These are phyloP conservation scores for Globisporangium lucens DNA, from an alignment of 352 stramenopile genomes.

Conservation along the genomic window DNA sequence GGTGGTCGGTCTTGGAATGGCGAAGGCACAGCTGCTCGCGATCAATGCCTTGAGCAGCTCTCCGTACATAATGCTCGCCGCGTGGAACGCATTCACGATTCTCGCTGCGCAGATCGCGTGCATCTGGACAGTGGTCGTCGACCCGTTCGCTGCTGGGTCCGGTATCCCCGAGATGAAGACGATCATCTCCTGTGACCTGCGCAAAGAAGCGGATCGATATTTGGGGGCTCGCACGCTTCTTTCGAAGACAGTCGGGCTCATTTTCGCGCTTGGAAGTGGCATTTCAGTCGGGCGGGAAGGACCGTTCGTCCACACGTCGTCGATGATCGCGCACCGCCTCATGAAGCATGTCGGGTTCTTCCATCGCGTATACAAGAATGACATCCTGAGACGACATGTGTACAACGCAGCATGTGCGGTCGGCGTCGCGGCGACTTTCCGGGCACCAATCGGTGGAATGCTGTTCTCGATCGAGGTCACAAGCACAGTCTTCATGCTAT, in stretches of 20 bases:
- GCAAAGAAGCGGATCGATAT: slow-evolving; percentile 43
- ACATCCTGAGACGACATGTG: slow-evolving; percentile 76
- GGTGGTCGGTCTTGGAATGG: slow-evolving; percentile 19
- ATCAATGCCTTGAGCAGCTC: slow-evolving; percentile 18
- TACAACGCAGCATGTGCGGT: slow-evolving; percentile 87
- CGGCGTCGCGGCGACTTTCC: slow-evolving; percentile 87
- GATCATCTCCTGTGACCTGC: slow-evolving; percentile 64
- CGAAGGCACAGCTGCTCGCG: slow-evolving; percentile 19
- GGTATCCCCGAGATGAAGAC: slow-evolving; percentile 80
- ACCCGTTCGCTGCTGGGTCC: slow-evolving; percentile 49
- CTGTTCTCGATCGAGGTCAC: slow-evolving; percentile 91
- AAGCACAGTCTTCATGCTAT: slow-evolving; percentile 69
- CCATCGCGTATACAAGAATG: slow-evolving; percentile 51
- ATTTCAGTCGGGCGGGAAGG: slow-evolving; percentile 96
- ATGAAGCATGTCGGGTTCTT: slow-evolving; percentile 79
- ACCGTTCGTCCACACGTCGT: slow-evolving; percentile 93
- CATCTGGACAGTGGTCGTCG: slow-evolving; percentile 40
- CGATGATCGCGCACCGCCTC: slow-evolving; percentile 80
- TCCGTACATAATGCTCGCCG: slow-evolving; percentile 21
- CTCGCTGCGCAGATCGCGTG: slow-evolving; percentile 31
- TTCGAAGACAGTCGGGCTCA: slow-evolving; percentile 88
- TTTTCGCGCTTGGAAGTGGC: slow-evolving; percentile 87
- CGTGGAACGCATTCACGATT: slow-evolving; percentile 36
- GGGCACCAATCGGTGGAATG: slow-evolving; percentile 85
- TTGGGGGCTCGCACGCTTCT: slow-evolving; percentile 47